Evolutionary conservation across 2,329 filamentous ascomycete species (phyloP).

Genomic region (Periglandula ipomoeae): DNA sequence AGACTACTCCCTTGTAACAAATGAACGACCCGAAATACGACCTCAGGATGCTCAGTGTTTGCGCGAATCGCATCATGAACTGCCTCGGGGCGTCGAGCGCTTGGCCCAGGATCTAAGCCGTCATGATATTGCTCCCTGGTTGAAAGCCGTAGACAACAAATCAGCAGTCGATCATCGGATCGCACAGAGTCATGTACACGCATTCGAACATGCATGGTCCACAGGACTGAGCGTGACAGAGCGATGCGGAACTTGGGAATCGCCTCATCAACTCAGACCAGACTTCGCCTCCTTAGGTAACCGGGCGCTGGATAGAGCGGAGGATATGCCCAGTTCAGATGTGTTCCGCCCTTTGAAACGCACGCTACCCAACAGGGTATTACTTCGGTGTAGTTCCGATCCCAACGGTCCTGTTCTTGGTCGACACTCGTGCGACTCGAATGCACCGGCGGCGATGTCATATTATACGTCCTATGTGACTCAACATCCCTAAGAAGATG

Average conservation of each 20-base stretch:
- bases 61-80: neutral
- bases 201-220: neutral
- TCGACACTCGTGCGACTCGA: too few species aligned
- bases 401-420: too few species aligned
- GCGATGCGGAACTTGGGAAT: neutral
- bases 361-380: neutral
- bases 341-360: neutral
- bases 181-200: neutral
- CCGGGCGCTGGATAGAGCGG: neutral
- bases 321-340: neutral
- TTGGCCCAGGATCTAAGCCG: neutral
- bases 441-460: too few species aligned
- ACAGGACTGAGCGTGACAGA: neutral
- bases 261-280: neutral
- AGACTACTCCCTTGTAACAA: neutral
- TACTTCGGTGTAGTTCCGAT: neutral
- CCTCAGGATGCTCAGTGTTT: neutral
- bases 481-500: too few species aligned
- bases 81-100: neutral
- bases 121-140: neutral
- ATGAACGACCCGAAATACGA: neutral
- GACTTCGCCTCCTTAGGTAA: neutral
- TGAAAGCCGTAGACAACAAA: neutral
- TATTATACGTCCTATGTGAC: too few species aligned
- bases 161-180: neutral